Base-by-base conservation (phyloP, 495 filamentous ascomycete genomes). In the Aspergillus diversus region DNA sequence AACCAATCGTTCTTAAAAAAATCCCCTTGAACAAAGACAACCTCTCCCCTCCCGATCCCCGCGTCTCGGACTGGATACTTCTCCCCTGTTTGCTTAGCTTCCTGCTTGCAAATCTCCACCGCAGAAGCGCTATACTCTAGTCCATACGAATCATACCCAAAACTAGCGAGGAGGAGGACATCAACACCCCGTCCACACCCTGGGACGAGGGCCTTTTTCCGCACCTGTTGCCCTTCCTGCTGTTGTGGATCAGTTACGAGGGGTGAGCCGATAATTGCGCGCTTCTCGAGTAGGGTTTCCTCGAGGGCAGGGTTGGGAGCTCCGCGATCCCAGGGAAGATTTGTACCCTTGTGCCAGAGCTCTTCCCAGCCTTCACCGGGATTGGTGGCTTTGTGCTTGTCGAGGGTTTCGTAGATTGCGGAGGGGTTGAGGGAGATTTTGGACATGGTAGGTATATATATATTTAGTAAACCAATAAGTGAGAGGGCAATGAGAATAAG, bases 101-200 rank as follows among this genome's bases (percentile, higher is more conserved):
- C 73, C 65, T 79, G 75, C 32, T 74, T 71, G 6, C 84, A 85
- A 7, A 66, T 71, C 39, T 81, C 69, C 5, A 86, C 64, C 15
- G 87, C 87, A 16, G 69, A 76, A 4, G 67, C 59, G 16, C 83
- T 86, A 51, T 79, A 75, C 64, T 92, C 90, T 13, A 92, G 71
- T 2, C 90, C 89, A 54, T 81, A 84, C 0, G 83, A 84, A 69
- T 91, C 84, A 70, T 88, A 91, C 1, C 87, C 89, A 54, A 82
- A 78, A 15, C 81, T 76, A 34, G 80, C 78, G 13, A 90, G 77
- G 47, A 90, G 74, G 33, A 89, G 71, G 12, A 87, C 85, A 71
- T 90, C 88, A 68, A 89, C 83, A 4, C 88, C 90, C 46, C 82
- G 78, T 3, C 89, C 90, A 69, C 89, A 92, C 2, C 90, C 90